phyloP scores from a whole-genome alignment of 306 rosid genomes.

The Spatholobus suberectus region DNA sequence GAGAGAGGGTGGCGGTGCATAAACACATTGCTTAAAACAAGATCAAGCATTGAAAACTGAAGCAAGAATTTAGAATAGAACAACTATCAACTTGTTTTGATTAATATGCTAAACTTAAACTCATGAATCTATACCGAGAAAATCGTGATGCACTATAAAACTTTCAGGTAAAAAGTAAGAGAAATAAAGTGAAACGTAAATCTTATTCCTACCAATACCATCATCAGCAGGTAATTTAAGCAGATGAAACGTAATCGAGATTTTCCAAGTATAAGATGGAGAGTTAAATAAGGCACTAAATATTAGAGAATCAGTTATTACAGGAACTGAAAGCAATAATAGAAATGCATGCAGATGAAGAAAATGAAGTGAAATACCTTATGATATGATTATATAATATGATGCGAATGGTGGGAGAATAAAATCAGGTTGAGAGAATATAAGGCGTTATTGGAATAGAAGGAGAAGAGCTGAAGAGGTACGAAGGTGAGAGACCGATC shows the following conservation, averaged over 20 bases:
- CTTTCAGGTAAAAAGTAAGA: background rate
- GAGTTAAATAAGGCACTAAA: background rate
- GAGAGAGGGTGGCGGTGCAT: background rate
- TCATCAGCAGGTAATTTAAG: background rate
- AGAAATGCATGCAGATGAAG: constrained; percentile 12
- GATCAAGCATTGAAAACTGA: constrained; percentile 35
- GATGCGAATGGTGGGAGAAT: constrained; percentile 27
- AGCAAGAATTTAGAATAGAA: constrained; percentile 16
- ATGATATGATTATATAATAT: background rate
- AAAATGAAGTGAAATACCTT: constrained; percentile 47
- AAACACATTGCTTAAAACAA: constrained; percentile 27
- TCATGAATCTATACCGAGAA: background rate
- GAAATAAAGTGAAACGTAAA: constrained; percentile 28
- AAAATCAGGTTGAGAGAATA: constrained; percentile 37
- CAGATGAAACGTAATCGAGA: constrained; percentile 27
- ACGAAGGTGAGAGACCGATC: constrained; percentile 25
- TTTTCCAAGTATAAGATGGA: background rate
- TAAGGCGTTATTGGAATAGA: background rate
- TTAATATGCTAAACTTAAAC: constrained; percentile 26
- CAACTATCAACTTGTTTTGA: background rate
- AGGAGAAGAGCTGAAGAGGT: background rate
- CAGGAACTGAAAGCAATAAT: constrained; percentile 29
- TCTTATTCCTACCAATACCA: constrained; percentile 17
- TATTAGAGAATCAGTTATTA: background rate
- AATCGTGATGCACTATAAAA: background rate